Percentiles rank a stretch among this genome's conserved stretches.
phyloP scores from a whole-genome alignment of 78 protist genomes.

The Capsaspora owczarzaki region DNA sequence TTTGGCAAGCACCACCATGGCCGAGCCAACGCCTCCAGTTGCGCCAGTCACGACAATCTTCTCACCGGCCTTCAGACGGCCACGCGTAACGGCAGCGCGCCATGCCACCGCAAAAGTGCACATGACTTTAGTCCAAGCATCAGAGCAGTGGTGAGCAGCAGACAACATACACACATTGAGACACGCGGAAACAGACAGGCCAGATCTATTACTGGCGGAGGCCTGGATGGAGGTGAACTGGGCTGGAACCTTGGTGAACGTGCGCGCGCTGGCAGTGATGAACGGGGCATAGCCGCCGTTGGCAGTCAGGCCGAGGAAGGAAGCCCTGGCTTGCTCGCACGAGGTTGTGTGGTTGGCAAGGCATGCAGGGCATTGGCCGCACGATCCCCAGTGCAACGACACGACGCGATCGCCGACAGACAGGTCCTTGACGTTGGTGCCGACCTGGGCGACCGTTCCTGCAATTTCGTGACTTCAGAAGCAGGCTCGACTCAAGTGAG shows the following conservation, averaged over 20 bases:
- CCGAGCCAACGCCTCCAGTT: not conserved
- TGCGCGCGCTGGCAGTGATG: too few relatives aligned
- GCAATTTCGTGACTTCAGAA: not conserved
- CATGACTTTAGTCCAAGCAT: too few relatives aligned
- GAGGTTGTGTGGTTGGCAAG: not conserved
- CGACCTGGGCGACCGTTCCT: not conserved
- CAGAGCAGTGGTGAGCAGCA: too few relatives aligned
- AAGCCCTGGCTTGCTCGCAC: not conserved
- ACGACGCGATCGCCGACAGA: not conserved
- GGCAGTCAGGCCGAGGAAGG: not conserved
- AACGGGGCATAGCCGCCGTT: slow-evolving; percentile 14
- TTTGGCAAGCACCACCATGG: not conserved
- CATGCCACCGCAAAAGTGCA: slow-evolving; percentile 13
- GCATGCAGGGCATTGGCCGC: slow-evolving; percentile 1
- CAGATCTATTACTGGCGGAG: too few relatives aligned
- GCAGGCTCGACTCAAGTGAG: not conserved
- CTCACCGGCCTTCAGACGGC: not conserved
- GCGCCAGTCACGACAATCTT: not conserved
- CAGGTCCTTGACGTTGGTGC: not conserved
- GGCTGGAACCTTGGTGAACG: too few relatives aligned
- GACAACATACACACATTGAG: too few relatives aligned
- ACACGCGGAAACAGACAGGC: too few relatives aligned
- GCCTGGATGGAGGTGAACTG: not conserved
- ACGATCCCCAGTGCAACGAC: slow-evolving; percentile 12
- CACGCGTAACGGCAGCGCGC: not conserved